Evolutionary conservation across 148 eudicot genomes (phyloP).

Genomic region (Pouteria glomerata): DNA sequence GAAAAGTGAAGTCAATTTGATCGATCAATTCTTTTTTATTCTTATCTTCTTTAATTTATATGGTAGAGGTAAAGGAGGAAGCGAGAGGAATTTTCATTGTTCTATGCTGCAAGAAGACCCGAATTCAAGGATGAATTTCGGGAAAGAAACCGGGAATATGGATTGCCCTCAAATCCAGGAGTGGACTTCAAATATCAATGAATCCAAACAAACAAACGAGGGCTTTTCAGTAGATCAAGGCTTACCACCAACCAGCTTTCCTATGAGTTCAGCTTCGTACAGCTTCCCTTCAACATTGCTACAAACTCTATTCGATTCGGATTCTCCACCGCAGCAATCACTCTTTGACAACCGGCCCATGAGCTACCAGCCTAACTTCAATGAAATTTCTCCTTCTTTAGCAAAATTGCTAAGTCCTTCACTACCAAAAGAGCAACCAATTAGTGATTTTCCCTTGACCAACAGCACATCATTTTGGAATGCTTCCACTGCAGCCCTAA

Average conservation of each 20-base stretch:
- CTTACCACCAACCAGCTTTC: slow-evolving; percentile 30
- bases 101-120: slow-evolving; percentile 35
- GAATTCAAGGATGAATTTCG: slow-evolving; percentile 29
- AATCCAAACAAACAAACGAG: slow-evolving; percentile 17
- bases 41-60: slow-evolving; percentile 11
- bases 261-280: slow-evolving; percentile 30
- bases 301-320: slow-evolving; percentile 43
- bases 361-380: slow-evolving; percentile 10
- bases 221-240: slow-evolving; percentile 12
- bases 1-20: slow-evolving; percentile 17
- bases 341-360: slow-evolving; percentile 15
- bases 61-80: slow-evolving; percentile 30
- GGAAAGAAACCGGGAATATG: slow-evolving; percentile 16
- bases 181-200: slow-evolving; percentile 3
- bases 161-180: slow-evolving; percentile 20
- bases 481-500: slow-evolving; percentile 16
- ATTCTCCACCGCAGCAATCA: slow-evolving; percentile 22
- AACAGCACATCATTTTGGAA: slow-evolving; percentile 30
- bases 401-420: slow-evolving; percentile 19
- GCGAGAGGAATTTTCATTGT: slow-evolving; percentile 27
- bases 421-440: slow-evolving; percentile 13
- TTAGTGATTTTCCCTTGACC: too few relatives aligned
- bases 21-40: not conserved
- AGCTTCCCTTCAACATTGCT: slow-evolving; percentile 37
- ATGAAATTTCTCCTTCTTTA: slow-evolving; percentile 23